Base-by-base conservation (phyloP, 2,329 filamentous ascomycete species). In the Microdochium nivale region DNA sequence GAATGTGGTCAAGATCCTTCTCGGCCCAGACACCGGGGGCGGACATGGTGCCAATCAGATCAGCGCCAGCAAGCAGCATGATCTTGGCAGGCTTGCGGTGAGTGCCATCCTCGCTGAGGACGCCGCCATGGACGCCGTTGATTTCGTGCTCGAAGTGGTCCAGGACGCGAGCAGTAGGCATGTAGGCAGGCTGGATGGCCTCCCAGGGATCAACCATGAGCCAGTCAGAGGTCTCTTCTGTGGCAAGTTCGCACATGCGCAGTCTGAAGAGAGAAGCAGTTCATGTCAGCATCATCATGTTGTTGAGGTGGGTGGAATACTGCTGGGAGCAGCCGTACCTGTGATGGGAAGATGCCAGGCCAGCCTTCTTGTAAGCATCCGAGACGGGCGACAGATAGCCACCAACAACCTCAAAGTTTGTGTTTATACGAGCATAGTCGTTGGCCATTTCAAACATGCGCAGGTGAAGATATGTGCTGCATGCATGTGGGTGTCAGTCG, bases 121-220 rank as follows among this genome's bases (percentile, higher is more conserved):
- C 81, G 7, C 91, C 91, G 37, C 86, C 84, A 27, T 84, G 74
- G 46, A 89, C 80, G 24, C 81, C 79, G 65, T 96, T 96, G 65
- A 96, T 88, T 67, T 96, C 90, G 64, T 92, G 73, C 58, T 95
- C 84, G 61, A 96, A 94, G 69, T 96, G 92, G 63, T 95, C 90
- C 48, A 96, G 76, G 40, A 96, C 91, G 60, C 87, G 81, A 37
- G 91, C 92, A 1, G 92, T 97, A 16, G 90, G 90, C 55, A 90
- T 85, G 65, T 96, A 97, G 58, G 87, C 79, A 62, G 85, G 81
- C 70, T 95, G 84, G 60, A 87, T 75, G n/a, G 89, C 87, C 74
- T 96, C 91, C 86, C 88, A 95, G 0, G 87, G 83, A 65, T 95
- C 90, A 47, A 94, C 88, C 83, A 90, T 90, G 54, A 95, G 75